phyloP scores from a whole-genome alignment of 306 rosid genomes.

The Abrus pulchellus region DNA sequence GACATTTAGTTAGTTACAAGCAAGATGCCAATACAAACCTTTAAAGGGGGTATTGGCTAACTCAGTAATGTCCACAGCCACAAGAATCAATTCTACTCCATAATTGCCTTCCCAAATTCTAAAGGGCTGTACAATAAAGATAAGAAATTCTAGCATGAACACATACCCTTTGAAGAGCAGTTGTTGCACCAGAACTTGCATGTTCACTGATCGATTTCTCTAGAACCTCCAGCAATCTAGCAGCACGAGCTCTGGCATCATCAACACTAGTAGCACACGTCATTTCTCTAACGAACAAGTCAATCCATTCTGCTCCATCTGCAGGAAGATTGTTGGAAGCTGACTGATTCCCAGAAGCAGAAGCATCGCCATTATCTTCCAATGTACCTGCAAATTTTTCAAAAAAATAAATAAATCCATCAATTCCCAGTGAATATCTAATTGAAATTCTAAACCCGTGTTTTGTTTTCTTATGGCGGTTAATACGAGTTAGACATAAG shows the following conservation, averaged over 20 bases:
- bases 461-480: background rate
- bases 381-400: slow-evolving; percentile 51
- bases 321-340: slow-evolving; percentile 65
- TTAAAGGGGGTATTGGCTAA: background rate
- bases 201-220: slow-evolving; percentile 76
- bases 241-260: slow-evolving; percentile 86
- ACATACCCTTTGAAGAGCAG: slow-evolving; percentile 70
- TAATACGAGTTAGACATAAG: background rate
- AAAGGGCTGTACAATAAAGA: background rate
- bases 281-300: slow-evolving; percentile 86
- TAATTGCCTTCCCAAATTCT: slow-evolving; percentile 18
- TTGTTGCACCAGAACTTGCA: slow-evolving; percentile 70
- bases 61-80: background rate
- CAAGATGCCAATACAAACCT: slow-evolving; percentile 24
- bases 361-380: slow-evolving; percentile 54
- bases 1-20: background rate
- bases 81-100: slow-evolving; percentile 2
- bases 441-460: background rate
- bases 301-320: slow-evolving; percentile 90
- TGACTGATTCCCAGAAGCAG: slow-evolving; percentile 59
- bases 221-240: slow-evolving; percentile 75
- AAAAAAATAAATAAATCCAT: background rate
- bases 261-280: slow-evolving; percentile 74
- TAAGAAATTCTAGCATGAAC: background rate
- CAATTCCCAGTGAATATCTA: background rate